Percentiles rank a stretch among this genome's conserved stretches.
Evolutionary conservation across 257 asterid species (phyloP).

Genomic region (Schizonepeta tenuifolia): DNA sequence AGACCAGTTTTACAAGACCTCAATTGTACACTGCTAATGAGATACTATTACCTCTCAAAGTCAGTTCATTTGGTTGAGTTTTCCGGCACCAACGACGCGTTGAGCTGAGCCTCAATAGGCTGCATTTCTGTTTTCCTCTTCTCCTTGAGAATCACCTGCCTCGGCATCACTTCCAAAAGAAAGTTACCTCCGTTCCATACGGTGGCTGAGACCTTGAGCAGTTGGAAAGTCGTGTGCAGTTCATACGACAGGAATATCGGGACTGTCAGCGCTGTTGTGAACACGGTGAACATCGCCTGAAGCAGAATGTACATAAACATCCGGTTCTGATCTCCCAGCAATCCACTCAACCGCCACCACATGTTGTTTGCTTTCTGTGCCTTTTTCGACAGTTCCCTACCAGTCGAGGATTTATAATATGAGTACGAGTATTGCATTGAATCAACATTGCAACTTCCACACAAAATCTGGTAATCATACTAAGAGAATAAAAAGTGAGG

Average conservation of each 20-base stretch:
- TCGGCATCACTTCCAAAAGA: constrained; percentile 92
- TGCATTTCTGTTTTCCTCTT: constrained; percentile 67
- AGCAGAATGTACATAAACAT: constrained; percentile 85
- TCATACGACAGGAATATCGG: constrained; percentile 92
- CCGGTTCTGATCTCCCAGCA: constrained; percentile 93
- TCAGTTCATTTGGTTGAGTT: constrained; percentile 12
- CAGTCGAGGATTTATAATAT: not conserved
- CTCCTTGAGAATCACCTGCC: constrained; percentile 86
- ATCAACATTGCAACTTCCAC: not conserved
- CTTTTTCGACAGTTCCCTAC: constrained; percentile 89
- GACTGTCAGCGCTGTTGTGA: constrained; percentile 84
- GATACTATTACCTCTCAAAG: constrained; percentile 37
- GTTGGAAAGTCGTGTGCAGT: constrained; percentile 71
- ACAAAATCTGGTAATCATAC: no score
- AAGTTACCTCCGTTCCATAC: constrained; percentile 98
- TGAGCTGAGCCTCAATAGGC: constrained; percentile 38
- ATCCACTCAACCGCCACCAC: constrained; percentile 97
- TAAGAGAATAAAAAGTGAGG: constrained; percentile 5
- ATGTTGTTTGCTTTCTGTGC: constrained; percentile 93
- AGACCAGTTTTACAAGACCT: constrained; percentile 21
- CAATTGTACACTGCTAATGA: constrained; percentile 29
- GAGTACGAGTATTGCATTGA: not conserved
- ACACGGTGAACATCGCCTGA: constrained; percentile 86
- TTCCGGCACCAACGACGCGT: constrained; percentile 30
- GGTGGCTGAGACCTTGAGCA: constrained; percentile 84